These are phyloP conservation scores for Globisporangium cystogenes DNA, from an alignment of 352 stramenopile genomes.

Conservation along the genomic window DNA sequence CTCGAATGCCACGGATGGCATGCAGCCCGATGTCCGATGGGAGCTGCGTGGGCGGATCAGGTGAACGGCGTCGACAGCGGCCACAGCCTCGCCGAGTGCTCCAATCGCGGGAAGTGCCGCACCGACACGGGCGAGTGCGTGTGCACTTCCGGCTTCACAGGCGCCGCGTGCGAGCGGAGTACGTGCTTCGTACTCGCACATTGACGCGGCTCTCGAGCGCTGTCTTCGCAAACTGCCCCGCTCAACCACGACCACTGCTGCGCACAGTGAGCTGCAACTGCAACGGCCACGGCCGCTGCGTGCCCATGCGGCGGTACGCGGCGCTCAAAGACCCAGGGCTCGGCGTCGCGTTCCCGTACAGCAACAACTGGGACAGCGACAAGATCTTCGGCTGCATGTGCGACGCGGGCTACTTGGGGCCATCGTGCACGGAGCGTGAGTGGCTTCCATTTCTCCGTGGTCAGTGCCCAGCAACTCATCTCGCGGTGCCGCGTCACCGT, in stretches of 20 bases:
- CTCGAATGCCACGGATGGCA: no score
- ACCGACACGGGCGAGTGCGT: conserved; percentile 46
- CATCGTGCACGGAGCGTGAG: no score
- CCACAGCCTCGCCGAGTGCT: conserved; percentile 87
- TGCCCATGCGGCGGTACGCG: conserved; percentile 60
- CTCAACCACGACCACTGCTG: no score
- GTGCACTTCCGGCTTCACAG: conserved; percentile 71
- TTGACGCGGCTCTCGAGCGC: no score
- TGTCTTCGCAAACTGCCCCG: no score
- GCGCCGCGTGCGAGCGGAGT: conserved; percentile 75
- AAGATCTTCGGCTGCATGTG: no score
- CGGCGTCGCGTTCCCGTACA: conserved; percentile 42
- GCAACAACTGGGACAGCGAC: no score
- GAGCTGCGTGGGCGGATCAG: conserved; percentile 67
- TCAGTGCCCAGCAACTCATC: no score
- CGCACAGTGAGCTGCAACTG: conserved; percentile 60
- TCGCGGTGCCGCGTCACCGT: no score
- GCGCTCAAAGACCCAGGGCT: conserved; percentile 55
- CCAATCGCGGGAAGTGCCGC: conserved; percentile 75
- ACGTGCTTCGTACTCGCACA: conserved; percentile 13
- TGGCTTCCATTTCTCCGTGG: no score
- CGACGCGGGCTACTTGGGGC: no score
- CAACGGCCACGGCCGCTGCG: conserved; percentile 76
- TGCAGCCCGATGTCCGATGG: conserved; percentile 62
- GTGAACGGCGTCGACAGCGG: conserved; percentile 49